Conservation (phyloP, 768 basidiomycete genomes). For the Agrocybe chaxingu region DNA sequence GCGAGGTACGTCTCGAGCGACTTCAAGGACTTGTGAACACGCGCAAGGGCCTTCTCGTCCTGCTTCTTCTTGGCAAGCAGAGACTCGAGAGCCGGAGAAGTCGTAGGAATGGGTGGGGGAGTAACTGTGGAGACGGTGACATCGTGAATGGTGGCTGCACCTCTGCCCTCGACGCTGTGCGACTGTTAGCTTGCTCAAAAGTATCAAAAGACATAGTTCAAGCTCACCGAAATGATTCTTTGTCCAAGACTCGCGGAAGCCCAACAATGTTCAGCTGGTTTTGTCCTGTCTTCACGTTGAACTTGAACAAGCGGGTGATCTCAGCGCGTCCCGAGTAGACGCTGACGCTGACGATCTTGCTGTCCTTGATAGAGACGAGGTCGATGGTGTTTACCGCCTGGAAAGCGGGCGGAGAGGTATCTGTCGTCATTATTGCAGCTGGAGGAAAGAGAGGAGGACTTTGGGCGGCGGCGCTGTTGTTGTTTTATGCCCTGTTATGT, state of each 20-base stretch:
- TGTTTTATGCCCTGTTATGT: too few relatives aligned
- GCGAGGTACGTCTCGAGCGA: conserved; percentile 32
- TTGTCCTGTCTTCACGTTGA: conserved; percentile 33
- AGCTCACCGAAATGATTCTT: conserved; percentile 36
- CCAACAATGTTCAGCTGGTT: conserved; percentile 38
- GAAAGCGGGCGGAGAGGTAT: too few relatives aligned
- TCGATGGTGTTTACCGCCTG: conserved; percentile 23
- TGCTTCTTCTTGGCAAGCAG: conserved; percentile 23
- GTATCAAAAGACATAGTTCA: background rate
- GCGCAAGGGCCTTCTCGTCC: conserved; percentile 25
- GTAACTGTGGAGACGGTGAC: conserved; percentile 29
- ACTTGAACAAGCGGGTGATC: conserved; percentile 35
- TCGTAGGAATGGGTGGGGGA: conserved; percentile 12
- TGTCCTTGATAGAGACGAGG: conserved; percentile 25
- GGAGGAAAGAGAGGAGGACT: too few relatives aligned
- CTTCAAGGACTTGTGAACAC: conserved; percentile 23
- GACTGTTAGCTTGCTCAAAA: background rate
- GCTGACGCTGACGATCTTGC: conserved; percentile 36
- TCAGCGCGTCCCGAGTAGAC: conserved; percentile 41
- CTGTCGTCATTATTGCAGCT: too few relatives aligned
- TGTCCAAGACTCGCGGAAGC: conserved; percentile 33
- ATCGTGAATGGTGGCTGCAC: conserved; percentile 45
- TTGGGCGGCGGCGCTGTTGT: too few relatives aligned
- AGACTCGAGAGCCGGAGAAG: conserved; percentile 23
- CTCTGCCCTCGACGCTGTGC: conserved; percentile 40